phyloP scores from a whole-genome alignment of 495 filamentous ascomycete species.

The Paragyromitra xinjiangensis region DNA sequence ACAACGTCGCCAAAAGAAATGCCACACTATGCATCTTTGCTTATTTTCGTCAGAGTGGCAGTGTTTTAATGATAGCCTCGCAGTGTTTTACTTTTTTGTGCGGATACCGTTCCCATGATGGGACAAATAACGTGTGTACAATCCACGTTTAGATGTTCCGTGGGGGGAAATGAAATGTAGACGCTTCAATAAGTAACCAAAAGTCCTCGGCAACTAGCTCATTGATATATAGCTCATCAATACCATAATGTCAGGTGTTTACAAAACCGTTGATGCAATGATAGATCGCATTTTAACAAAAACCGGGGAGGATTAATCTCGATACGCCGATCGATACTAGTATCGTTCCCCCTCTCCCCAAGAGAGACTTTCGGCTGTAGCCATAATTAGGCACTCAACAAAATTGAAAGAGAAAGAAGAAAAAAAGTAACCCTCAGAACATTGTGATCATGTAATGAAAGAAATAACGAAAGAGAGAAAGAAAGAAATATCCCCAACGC shows the following conservation, averaged over 20 bases:
- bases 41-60: conserved; percentile 7
- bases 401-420: conserved; percentile 2
- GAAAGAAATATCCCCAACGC: neutral
- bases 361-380: neutral
- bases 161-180: neutral
- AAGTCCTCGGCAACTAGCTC: conserved; percentile 33
- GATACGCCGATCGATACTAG: conserved; percentile 37
- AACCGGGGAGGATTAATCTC: conserved; percentile 19
- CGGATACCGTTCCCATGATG: neutral
- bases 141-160: conserved; percentile 2
- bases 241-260: conserved; percentile 10
- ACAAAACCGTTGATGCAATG: conserved; percentile 14
- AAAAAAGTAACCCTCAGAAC: neutral
- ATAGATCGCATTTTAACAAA: conserved; percentile 2
- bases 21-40: conserved; percentile 32
- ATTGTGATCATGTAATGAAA: neutral
- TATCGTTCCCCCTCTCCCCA: neutral
- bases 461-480: neutral
- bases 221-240: conserved; percentile 32
- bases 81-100: neutral
- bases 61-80: conserved; percentile 3
- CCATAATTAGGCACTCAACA: conserved; percentile 13
- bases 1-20: conserved; percentile 28
- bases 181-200: neutral
- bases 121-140: conserved; percentile 5